Base-by-base conservation (phyloP, 345 rosid genomes). In the Mallotus nudiflorus region DNA sequence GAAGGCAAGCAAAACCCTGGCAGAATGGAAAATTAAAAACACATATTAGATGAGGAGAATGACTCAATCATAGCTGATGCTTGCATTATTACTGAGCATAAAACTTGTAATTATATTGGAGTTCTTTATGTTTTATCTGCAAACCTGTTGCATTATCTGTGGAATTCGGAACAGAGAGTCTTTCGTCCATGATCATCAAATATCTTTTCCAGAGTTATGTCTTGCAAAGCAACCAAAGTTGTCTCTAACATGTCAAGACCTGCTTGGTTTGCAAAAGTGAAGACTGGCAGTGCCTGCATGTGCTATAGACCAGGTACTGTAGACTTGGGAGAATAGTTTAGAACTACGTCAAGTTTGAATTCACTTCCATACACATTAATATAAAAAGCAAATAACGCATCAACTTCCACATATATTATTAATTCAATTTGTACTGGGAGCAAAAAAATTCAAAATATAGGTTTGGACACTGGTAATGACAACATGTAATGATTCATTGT, bases 181-280 rank as follows among this genome's bases (percentile, higher is more conserved):
- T 95, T 95, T 40, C 89, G 83, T 31, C 97, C 98, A 14, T 89
- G 93, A 59, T 95, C 99, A 76, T 92, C 99, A 35, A 95, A 92
- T 78, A 95, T 95, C 85, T 95, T 92, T 75, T 95, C 99, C 76
- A 95, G 71, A 45, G 92, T 83, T 31, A 95, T 86, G 78, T 92
- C 99, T 85, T 94, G 99, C 70, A 94, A 75, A 2, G 99, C 93
- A 27, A 92, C 96, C 74, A 95, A 79, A 29, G 99, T 95, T 29
- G 99, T 95, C 79, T 95, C 97, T 9, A 95, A 86, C 99, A 95
- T 92, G 81, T 95, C 98, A 19, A 95, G 89, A 44, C 98, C 99
- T 0, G 99, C 99, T 71, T 95, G 99, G 79, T 95, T 95, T 33
- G 97, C 94, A 72, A 95, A 95, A 0, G 98, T 95, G 81, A 92